These are phyloP conservation scores for Aspergillus panamensis DNA, from an alignment of 495 filamentous ascomycete species.

Conservation along the genomic window DNA sequence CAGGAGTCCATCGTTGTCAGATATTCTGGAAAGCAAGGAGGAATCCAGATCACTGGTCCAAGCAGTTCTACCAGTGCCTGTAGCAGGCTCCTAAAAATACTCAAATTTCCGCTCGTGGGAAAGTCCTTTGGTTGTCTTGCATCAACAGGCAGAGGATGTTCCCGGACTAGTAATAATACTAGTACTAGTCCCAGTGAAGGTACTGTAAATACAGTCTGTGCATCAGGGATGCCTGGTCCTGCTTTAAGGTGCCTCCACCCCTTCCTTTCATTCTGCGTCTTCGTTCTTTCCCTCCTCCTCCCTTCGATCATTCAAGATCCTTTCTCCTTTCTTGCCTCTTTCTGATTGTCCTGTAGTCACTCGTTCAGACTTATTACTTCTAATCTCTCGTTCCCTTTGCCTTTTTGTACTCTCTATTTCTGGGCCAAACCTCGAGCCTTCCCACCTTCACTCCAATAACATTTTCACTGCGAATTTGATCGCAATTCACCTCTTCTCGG, in stretches of 20 bases:
- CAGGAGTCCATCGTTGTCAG: no score
- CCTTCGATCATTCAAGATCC: conserved; percentile 12
- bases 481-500: neutral
- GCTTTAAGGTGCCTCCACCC: conserved; percentile 13
- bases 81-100: neutral
- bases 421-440: neutral
- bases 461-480: conserved; percentile 6
- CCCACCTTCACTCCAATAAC: neutral
- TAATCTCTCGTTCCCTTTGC: conserved; percentile 6
- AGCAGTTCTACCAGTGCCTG: neutral
- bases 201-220: neutral
- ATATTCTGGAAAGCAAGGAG: neutral
- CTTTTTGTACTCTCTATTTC: neutral
- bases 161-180: neutral
- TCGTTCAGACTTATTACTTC: conserved; percentile 21
- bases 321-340: conserved; percentile 19
- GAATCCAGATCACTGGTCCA: neutral
- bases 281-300: conserved; percentile 14
- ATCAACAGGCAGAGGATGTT: neutral
- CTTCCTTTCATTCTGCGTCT: conserved; percentile 14
- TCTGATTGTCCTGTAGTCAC: conserved; percentile 23
- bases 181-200: neutral
- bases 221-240: neutral
- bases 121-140: neutral
- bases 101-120: neutral